Conservation (phyloP, 345 rosid genomes). For the Pistacia atlantica region DNA sequence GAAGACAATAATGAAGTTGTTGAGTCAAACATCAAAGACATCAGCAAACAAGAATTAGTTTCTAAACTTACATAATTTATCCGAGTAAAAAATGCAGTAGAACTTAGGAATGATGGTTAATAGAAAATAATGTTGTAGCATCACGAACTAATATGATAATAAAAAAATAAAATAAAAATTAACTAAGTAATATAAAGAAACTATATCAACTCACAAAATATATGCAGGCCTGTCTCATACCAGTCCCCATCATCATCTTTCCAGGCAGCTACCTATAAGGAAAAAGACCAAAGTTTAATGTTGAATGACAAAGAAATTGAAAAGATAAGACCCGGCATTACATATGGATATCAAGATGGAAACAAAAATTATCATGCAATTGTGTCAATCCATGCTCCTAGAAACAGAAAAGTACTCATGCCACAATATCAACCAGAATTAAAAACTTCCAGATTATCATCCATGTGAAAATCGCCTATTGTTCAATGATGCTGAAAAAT, state of each 20-base stretch:
- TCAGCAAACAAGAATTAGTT: background rate
- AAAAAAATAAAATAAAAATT: background rate
- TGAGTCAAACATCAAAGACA: background rate
- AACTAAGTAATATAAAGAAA: background rate
- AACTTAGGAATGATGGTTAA: background rate
- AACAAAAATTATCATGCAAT: background rate
- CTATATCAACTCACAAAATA: slow-evolving; percentile 69
- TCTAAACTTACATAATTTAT: slow-evolving; percentile 70
- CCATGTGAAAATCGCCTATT: background rate
- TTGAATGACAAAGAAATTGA: background rate
- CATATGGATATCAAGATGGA: slow-evolving; percentile 3
- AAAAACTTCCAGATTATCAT: background rate
- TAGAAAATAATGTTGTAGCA: background rate
- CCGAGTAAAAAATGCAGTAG: slow-evolving; percentile 35
- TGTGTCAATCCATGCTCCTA: background rate
- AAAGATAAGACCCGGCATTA: slow-evolving; percentile 8
- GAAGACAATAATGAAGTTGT: background rate
- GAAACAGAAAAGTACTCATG: background rate
- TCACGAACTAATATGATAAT: background rate
- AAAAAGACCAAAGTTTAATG: slow-evolving; percentile 19
- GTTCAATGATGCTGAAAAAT: background rate
- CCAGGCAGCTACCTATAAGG: slow-evolving; percentile 86
- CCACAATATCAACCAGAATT: background rate
- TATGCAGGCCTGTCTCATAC: slow-evolving; percentile 93
- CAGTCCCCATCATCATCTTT: slow-evolving; percentile 93